phyloP scores from a whole-genome alignment of 1,284 basidiomycete species.

The Dichomitus squalens region DNA sequence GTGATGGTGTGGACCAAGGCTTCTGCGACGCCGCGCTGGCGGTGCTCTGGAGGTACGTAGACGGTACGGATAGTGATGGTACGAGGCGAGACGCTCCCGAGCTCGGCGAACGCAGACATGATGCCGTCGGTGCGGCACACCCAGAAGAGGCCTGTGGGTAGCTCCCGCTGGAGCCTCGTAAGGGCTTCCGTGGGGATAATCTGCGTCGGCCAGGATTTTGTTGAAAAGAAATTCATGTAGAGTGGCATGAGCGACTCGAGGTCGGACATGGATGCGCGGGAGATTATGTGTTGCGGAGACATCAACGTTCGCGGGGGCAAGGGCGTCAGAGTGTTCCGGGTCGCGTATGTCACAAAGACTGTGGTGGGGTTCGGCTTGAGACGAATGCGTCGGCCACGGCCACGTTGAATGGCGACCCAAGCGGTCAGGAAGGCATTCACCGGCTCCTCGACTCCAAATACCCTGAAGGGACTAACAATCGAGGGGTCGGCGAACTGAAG shows the following conservation, averaged over 20 bases:
- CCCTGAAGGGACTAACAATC: slow-evolving; percentile 7
- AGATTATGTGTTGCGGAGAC: slow-evolving; percentile 5
- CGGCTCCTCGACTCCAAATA: slow-evolving; percentile 17
- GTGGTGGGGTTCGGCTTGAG: slow-evolving; percentile 5
- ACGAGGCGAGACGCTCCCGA: slow-evolving; percentile 23
- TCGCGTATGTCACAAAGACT: slow-evolving; percentile 22
- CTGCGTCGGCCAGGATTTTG: neutral
- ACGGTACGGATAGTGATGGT: slow-evolving; percentile 30
- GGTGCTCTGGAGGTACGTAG: slow-evolving; percentile 24
- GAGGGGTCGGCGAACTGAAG: neutral
- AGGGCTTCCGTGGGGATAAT: slow-evolving; percentile 9
- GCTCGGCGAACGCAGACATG: slow-evolving; percentile 22
- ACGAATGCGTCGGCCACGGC: slow-evolving; percentile 6
- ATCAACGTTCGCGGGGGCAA: slow-evolving; percentile 7
- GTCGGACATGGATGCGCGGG: slow-evolving; percentile 13
- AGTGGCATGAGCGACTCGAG: slow-evolving; percentile 20
- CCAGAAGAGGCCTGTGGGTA: slow-evolving; percentile 20
- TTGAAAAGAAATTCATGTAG: slow-evolving; percentile 19
- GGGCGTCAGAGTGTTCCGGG: slow-evolving; percentile 11
- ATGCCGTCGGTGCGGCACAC: slow-evolving; percentile 15
- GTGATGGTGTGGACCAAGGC: slow-evolving; percentile 24
- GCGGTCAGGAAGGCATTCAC: slow-evolving; percentile 24
- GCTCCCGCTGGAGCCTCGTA: neutral
- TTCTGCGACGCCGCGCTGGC: slow-evolving; percentile 28
- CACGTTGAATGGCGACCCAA: neutral